Evolutionary conservation across 768 basidiomycete genomes (phyloP), one percentile per base, ranked within the genome.

Genomic region (Podaxis rugospora): DNA sequence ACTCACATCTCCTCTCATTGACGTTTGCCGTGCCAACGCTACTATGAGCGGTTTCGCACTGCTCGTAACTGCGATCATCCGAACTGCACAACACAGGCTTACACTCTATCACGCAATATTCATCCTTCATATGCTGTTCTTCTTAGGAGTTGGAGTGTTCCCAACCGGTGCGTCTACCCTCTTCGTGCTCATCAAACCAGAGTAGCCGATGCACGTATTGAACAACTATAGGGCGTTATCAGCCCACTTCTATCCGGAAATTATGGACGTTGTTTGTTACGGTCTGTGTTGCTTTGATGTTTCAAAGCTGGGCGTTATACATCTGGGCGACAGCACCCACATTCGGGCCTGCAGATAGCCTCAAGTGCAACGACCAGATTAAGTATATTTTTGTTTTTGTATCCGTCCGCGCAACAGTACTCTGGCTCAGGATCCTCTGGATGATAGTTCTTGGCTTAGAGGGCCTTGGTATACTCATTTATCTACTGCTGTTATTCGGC

Each of bases 101-200:
- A 59, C 64, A 52, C 58, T 65, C 11, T 65, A 65, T 23, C 64
- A 65, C 53, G 61, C 64, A 2, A 65, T 65, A 16, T 65, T 65
- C 50, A 60, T 65, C 28, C 55, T 65, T 44, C 64, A 65, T 46
- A 57, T 63, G 46, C 42, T 65, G 14, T 62, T 55, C 50, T 65
- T 65, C 53, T 49, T 62, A 13, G 64, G 64, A 6, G 51, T 65
- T 18, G 54, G 49, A 5, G 50, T 62, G 3, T 51, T 52, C 13
- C 64, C 64, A 16, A 50, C 52, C 16, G 64, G 64, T 60, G 18
- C 14, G 61, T 42, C 11, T 10, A 1, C 25, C 28, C 27, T 32
- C 50, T 11, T 27, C 28, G 5, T 10, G 10, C 1, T 51, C 40
- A 42, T 7, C 1, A 21, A 28, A 21, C 49, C 1, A 13, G 1